Evolutionary conservation across 352 stramenopile genomes (phyloP).

Genomic region (Pythium pyrilobum): DNA sequence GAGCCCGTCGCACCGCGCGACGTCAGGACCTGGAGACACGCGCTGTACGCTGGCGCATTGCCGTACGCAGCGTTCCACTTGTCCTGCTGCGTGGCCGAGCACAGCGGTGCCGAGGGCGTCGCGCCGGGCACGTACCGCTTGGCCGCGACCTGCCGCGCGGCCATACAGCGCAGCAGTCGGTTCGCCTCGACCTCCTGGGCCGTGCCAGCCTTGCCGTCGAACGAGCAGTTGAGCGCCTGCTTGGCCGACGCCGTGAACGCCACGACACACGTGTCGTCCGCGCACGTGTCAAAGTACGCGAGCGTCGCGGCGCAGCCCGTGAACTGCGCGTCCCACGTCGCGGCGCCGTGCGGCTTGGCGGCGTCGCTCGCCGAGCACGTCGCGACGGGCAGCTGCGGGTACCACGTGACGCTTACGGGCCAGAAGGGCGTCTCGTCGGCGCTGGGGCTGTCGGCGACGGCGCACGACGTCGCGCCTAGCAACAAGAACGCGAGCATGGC

Average conservation of each 20-base stretch:
- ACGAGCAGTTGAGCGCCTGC: conserved; percentile 13
- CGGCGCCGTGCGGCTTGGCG: neutral
- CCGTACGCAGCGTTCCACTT: conserved; percentile 8
- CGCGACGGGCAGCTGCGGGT: neutral
- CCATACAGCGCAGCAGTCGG: conserved; percentile 4
- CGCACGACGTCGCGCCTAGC: neutral
- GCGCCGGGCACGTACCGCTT: conserved; percentile 1
- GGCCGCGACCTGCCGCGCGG: neutral
- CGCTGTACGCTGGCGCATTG: neutral
- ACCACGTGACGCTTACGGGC: conserved; percentile 6
- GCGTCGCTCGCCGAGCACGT: conserved; percentile 4
- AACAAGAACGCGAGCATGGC: neutral
- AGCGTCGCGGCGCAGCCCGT: conserved; percentile 11
- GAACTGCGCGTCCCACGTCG: conserved; percentile 8
- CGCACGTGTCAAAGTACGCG: conserved; percentile 16
- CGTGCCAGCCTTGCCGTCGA: conserved; percentile 10
- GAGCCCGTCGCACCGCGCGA: neutral
- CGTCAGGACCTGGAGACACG: conserved; percentile 1
- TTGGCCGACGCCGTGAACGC: conserved; percentile 4
- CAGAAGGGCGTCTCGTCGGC: conserved; percentile 15
- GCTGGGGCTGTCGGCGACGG: conserved; percentile 8
- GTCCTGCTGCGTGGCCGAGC: conserved; percentile 4
- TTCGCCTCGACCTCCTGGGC: conserved; percentile 8
- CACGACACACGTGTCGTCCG: conserved; percentile 4
- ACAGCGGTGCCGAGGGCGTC: neutral